Percentiles rank a stretch among this genome's conserved stretches.
phyloP scores from a whole-genome alignment of 2,329 filamentous ascomycete species.

The Fusarium tricinctum region DNA sequence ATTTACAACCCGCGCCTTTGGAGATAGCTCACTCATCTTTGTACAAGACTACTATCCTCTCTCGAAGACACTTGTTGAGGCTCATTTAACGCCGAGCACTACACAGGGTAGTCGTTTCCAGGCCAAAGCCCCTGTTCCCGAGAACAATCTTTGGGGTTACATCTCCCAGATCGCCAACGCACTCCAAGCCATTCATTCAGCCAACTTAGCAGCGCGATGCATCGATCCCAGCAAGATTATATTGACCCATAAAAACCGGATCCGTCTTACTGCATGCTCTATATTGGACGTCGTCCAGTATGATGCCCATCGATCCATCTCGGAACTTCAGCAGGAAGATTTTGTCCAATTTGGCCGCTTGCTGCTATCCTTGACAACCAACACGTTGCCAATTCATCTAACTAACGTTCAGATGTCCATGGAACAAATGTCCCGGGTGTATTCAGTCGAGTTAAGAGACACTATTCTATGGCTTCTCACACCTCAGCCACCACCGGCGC shows the following conservation, averaged over 20 bases:
- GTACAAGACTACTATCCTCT: conserved; percentile 94
- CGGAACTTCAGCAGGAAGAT: conserved; percentile 89
- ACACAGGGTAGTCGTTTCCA: conserved; percentile 61
- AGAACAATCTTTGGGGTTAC: conserved; percentile 90
- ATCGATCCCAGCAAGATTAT: conserved; percentile 91
- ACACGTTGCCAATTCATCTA: conserved; percentile 67
- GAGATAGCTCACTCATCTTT: conserved; percentile 93
- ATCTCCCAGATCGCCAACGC: conserved; percentile 92
- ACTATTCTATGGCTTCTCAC: conserved; percentile 86
- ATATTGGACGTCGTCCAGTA: conserved; percentile 91
- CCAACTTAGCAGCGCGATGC: conserved; percentile 85
- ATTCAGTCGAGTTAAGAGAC: conserved; percentile 83
- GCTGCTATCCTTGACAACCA: conserved; percentile 84
- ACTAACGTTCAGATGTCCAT: conserved; percentile 77
- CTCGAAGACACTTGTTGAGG: conserved; percentile 89
- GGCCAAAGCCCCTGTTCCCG: conserved; percentile 67
- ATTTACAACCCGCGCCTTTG: conserved; percentile 93
- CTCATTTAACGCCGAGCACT: conserved; percentile 71
- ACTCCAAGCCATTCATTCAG: conserved; percentile 85
- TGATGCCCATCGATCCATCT: conserved; percentile 75
- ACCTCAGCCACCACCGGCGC: conserved; percentile 66
- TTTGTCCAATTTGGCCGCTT: conserved; percentile 86
- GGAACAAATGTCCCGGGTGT: conserved; percentile 81
- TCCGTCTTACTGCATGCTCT: conserved; percentile 88
- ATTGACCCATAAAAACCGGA: conserved; percentile 88